These are phyloP conservation scores for Circinella umbellata DNA, from an alignment of 371 early-diverging fungal species.

Conservation along the genomic window DNA sequence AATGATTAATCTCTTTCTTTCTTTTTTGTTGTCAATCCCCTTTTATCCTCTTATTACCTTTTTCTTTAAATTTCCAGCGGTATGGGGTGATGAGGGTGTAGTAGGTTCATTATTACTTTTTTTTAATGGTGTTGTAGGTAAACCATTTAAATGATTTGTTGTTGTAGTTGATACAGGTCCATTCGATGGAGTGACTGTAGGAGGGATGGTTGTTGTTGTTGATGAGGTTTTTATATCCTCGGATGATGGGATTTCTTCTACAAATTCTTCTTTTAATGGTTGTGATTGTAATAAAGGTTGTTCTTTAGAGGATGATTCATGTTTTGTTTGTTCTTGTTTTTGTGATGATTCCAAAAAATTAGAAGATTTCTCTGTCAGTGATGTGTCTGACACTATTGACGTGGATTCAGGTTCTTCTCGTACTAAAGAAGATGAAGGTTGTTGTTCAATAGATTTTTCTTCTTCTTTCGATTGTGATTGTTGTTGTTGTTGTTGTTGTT, in stretches of 20 bases:
- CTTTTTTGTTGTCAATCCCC: too few relatives aligned
- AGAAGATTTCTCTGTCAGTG: too few relatives aligned
- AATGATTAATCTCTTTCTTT: too few relatives aligned
- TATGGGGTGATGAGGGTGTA: constrained; percentile 17
- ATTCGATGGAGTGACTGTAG: too few relatives aligned
- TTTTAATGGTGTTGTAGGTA: constrained; percentile 6
- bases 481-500: constrained; percentile 5
- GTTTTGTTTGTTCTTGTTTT: too few relatives aligned
- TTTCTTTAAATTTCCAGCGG: constrained; percentile 9
- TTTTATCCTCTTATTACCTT: neutral
- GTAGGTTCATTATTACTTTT: constrained; percentile 14
- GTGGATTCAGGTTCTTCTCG: too few relatives aligned
- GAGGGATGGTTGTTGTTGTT: too few relatives aligned
- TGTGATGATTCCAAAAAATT: too few relatives aligned
- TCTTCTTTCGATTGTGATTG: neutral
- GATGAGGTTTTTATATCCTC: neutral
- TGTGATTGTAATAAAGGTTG: neutral
- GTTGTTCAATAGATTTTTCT: too few relatives aligned
- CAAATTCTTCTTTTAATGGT: neutral
- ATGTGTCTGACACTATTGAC: too few relatives aligned
- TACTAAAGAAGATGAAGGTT: too few relatives aligned
- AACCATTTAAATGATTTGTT: neutral
- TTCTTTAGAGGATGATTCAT: neutral
- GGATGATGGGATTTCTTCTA: neutral
- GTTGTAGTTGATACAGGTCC: neutral